These are phyloP conservation scores for Hibiscus mutabilis DNA, from an alignment of 345 rosid species.

Conservation along the genomic window DNA sequence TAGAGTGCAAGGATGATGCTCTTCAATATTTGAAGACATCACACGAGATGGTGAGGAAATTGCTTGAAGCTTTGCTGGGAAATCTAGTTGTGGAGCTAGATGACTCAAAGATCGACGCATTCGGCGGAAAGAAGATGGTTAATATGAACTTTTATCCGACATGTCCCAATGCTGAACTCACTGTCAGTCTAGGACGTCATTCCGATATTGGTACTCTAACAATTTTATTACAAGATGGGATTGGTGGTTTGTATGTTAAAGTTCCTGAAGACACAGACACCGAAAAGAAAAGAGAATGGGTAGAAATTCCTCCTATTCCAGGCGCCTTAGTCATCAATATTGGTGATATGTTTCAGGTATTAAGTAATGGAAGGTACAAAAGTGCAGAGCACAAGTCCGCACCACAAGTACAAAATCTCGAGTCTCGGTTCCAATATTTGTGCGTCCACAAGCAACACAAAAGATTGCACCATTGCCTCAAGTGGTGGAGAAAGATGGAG, in stretches of 20 bases:
- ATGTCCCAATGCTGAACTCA: slow-evolving; percentile 53
- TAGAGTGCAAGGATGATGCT: slow-evolving; percentile 26
- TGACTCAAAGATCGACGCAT: slow-evolving; percentile 31
- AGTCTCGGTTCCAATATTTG: slow-evolving; percentile 53
- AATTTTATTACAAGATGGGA: slow-evolving; percentile 49
- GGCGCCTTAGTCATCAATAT: slow-evolving; percentile 37
- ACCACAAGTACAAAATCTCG: slow-evolving; percentile 42
- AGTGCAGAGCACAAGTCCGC: slow-evolving; percentile 53
- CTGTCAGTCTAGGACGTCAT: slow-evolving; percentile 53
- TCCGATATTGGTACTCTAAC: slow-evolving; percentile 57
- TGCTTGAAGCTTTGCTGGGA: slow-evolving; percentile 32
- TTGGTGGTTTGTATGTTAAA: slow-evolving; percentile 56
- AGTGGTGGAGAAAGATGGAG: slow-evolving; percentile 38
- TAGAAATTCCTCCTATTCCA: slow-evolving; percentile 20
- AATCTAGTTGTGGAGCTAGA: slow-evolving; percentile 33
- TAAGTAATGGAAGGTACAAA: slow-evolving; percentile 56
- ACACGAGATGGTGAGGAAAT: slow-evolving; percentile 29
- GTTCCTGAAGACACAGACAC: slow-evolving; percentile 11
- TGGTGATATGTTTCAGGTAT: slow-evolving; percentile 43
- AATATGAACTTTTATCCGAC: slow-evolving; percentile 58
- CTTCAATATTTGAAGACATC: slow-evolving; percentile 41
- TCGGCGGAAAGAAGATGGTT: slow-evolving; percentile 37
- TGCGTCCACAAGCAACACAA: slow-evolving; percentile 34
- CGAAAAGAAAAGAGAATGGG: slow-evolving; percentile 15
- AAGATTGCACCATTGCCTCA: slow-evolving; percentile 44